Conservation (phyloP, 495 filamentous ascomycete genomes). For the Evernia prunastri region DNA sequence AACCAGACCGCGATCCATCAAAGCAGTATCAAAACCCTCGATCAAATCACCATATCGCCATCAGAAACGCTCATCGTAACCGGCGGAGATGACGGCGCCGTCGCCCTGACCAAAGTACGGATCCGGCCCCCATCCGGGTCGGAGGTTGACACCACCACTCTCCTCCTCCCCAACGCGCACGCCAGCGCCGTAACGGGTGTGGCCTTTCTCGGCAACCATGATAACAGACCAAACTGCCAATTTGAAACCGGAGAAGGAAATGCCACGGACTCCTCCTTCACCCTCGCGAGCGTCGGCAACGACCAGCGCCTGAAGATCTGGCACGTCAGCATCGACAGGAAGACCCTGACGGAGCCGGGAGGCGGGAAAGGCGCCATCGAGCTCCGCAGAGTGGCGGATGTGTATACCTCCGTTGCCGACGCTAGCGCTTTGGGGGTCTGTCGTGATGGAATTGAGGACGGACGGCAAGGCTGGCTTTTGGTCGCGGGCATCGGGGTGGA, state of each 20-base stretch:
- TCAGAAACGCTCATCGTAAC: conserved; percentile 51
- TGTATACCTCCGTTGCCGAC: conserved; percentile 18
- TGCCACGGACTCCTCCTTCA: conserved; percentile 12
- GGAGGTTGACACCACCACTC: conserved; percentile 6
- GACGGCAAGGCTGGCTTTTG: background rate
- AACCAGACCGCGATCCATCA: conserved; percentile 53
- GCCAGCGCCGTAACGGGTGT: conserved; percentile 71
- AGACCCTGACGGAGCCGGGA: conserved; percentile 7
- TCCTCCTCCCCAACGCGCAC: conserved; percentile 66
- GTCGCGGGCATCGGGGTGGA: conserved; percentile 21
- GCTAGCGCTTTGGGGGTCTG: conserved; percentile 9
- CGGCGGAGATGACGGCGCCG: conserved; percentile 77
- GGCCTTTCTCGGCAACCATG: conserved; percentile 34
- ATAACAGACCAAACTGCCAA: too few species aligned
- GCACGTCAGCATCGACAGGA: conserved; percentile 45
- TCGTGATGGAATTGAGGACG: conserved; percentile 1
- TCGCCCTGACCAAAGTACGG: conserved; percentile 47
- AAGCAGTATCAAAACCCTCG: conserved; percentile 62
- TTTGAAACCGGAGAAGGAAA: background rate
- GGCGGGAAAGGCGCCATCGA: conserved; percentile 35
- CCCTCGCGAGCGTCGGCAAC: conserved; percentile 60
- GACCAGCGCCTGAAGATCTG: conserved; percentile 80
- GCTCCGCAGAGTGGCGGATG: conserved; percentile 23
- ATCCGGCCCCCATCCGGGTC: background rate
- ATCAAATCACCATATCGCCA: conserved; percentile 30